Percentiles rank a stretch among this genome's conserved stretches.
Conservation (phyloP, 2,329 filamentous ascomycete genomes). For the Coniochaeta sp. region DNA sequence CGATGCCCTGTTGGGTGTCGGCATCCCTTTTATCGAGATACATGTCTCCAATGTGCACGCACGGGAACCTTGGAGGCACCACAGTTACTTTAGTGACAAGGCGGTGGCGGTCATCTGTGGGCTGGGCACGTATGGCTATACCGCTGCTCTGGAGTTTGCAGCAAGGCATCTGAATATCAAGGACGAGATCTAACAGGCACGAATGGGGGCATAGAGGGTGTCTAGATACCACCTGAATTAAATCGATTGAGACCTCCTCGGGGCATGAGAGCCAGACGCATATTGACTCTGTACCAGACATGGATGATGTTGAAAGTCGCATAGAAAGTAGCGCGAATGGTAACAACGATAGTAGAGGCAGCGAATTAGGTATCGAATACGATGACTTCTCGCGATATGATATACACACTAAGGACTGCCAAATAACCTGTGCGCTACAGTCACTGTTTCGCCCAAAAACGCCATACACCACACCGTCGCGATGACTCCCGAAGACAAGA, state of each 20-base stretch:
- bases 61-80: slow-evolving; percentile 60
- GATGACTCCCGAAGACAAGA: not conserved
- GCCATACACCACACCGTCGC: not conserved
- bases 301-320: too few species aligned
- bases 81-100: slow-evolving; percentile 70
- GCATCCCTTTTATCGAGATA: slow-evolving; percentile 70
- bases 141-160: slow-evolving; percentile 50
- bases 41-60: slow-evolving; percentile 71
- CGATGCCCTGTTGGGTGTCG: slow-evolving; percentile 64
- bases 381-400: not conserved
- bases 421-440: not conserved
- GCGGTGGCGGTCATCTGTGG: slow-evolving; percentile 68
- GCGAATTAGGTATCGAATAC: not conserved
- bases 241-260: not conserved
- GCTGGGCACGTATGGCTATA: slow-evolving; percentile 56
- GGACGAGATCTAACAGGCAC: slow-evolving; percentile 12
- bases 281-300: too few species aligned
- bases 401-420: not conserved
- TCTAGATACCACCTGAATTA: not conserved
- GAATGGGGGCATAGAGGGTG: not conserved
- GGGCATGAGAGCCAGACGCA: too few species aligned
- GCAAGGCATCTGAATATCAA: slow-evolving; percentile 37
- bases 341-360: not conserved
- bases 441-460: not conserved
- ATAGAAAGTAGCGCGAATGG: not conserved